Evolutionary conservation across 192 early-diverging fungal species (phyloP).

Genomic region (Linderina pennispora): DNA sequence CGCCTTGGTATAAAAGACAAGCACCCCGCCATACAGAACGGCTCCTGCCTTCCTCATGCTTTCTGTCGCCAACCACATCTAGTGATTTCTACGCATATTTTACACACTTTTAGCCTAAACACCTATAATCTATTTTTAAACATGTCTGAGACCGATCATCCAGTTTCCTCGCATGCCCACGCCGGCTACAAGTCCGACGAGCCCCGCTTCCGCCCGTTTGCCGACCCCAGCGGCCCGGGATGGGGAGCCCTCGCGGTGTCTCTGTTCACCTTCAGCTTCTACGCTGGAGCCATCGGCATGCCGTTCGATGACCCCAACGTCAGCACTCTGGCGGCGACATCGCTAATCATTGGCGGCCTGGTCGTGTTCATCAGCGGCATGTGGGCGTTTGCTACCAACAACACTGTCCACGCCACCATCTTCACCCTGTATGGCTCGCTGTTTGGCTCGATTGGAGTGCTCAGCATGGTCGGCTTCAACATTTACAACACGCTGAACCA

Average conservation of each 20-base stretch:
- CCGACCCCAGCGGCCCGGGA: slow-evolving; percentile 38
- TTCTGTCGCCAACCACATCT: not conserved
- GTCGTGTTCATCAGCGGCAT: slow-evolving; percentile 46
- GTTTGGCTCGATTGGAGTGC: slow-evolving; percentile 53
- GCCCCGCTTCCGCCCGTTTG: slow-evolving; percentile 45
- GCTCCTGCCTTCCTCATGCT: not conserved
- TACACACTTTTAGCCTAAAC: too few relatives aligned
- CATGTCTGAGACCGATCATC: slow-evolving; percentile 1
- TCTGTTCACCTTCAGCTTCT: slow-evolving; percentile 46
- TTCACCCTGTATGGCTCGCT: slow-evolving; percentile 68
- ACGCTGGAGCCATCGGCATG: slow-evolving; percentile 45
- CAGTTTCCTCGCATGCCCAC: not conserved
- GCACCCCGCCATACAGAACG: too few relatives aligned
- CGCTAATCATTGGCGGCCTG: slow-evolving; percentile 42
- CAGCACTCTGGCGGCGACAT: slow-evolving; percentile 39
- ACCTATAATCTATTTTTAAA: slow-evolving; percentile 12
- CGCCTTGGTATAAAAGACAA: too few relatives aligned
- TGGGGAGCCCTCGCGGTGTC: slow-evolving; percentile 44
- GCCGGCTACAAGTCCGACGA: slow-evolving; percentile 10
- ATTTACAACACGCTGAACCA: slow-evolving; percentile 49
- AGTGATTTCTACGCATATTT: too few relatives aligned
- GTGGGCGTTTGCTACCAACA: slow-evolving; percentile 76
- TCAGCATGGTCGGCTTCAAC: slow-evolving; percentile 50
- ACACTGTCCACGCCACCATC: slow-evolving; percentile 78
- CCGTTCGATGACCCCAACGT: slow-evolving; percentile 45